Conservation (phyloP, 2,329 filamentous ascomycete genomes). For the Verticillium tricorpus region DNA sequence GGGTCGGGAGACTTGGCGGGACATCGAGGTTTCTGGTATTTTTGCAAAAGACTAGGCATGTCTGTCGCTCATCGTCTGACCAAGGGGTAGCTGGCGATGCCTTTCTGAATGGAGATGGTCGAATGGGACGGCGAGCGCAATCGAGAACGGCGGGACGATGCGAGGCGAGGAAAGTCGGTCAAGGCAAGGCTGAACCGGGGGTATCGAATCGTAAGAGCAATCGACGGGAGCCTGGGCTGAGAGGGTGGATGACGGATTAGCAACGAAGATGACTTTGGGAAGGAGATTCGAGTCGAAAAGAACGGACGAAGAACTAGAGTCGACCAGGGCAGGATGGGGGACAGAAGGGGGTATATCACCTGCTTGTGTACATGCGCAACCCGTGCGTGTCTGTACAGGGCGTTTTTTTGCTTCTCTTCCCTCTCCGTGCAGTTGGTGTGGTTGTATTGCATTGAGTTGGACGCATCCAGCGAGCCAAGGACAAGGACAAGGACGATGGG, state of each 20-base stretch:
- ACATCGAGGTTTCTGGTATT: conserved; percentile 6
- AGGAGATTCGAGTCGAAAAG: not conserved
- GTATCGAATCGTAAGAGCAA: not conserved
- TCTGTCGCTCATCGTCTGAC: conserved; percentile 14
- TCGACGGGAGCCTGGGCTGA: not conserved
- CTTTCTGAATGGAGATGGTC: not conserved
- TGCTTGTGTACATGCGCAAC: not conserved
- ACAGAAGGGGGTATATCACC: not conserved
- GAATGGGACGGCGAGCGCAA: not conserved
- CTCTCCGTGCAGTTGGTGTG: not conserved
- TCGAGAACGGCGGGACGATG: not conserved
- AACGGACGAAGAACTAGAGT: not conserved
- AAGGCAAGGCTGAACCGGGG: not conserved
- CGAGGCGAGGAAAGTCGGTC: not conserved
- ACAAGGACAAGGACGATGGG: not conserved
- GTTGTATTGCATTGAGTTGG: not conserved
- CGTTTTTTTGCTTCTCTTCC: not conserved
- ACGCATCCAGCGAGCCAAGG: not conserved
- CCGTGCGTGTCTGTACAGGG: not conserved
- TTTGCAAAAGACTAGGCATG: conserved; percentile 26
- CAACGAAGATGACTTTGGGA: not conserved
- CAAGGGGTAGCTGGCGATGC: not conserved
- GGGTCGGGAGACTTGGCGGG: not conserved
- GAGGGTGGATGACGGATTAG: not conserved
- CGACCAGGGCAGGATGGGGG: not conserved